Evolutionary conservation across 768 basidiomycete genomes (phyloP).

Genomic region (Hericium coralloides): DNA sequence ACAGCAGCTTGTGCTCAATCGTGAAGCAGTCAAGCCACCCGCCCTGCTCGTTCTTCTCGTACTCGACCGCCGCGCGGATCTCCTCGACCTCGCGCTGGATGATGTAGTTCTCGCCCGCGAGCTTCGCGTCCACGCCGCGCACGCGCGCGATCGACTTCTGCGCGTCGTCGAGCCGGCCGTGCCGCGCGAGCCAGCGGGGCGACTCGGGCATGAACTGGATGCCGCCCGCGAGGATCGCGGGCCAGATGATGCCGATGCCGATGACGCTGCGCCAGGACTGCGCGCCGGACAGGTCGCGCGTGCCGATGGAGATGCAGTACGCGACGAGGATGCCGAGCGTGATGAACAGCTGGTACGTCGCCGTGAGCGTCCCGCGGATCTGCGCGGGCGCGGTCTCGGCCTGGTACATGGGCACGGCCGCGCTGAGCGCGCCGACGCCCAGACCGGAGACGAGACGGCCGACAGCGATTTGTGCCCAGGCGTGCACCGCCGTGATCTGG

Average conservation of each 20-base stretch:
- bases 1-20: constrained; percentile 45
- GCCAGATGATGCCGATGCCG: constrained; percentile 55
- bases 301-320: constrained; percentile 64
- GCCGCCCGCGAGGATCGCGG: constrained; percentile 48
- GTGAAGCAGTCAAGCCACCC: constrained; percentile 66
- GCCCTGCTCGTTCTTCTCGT: constrained; percentile 35
- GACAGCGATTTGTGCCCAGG: constrained; percentile 62
- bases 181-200: constrained; percentile 43
- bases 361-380: constrained; percentile 61
- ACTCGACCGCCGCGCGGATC: constrained; percentile 42
- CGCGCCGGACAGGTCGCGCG: constrained; percentile 36
- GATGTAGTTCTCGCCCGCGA: constrained; percentile 32
- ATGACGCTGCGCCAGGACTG: constrained; percentile 57
- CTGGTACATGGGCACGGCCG: constrained; percentile 52
- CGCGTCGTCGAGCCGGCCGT: constrained; percentile 40
- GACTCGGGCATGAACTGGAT: constrained; percentile 58
- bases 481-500: constrained; percentile 38
- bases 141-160: constrained; percentile 36
- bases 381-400: constrained; percentile 63
- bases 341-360: constrained; percentile 56
- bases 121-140: constrained; percentile 35
- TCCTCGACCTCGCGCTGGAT: constrained; percentile 43
- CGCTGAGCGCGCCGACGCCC: constrained; percentile 59
- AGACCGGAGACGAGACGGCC: constrained; percentile 60
- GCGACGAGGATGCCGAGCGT: constrained; percentile 64